Base-by-base conservation (phyloP, 2,329 filamentous ascomycete species). In the Fusarium cyanostomum region DNA sequence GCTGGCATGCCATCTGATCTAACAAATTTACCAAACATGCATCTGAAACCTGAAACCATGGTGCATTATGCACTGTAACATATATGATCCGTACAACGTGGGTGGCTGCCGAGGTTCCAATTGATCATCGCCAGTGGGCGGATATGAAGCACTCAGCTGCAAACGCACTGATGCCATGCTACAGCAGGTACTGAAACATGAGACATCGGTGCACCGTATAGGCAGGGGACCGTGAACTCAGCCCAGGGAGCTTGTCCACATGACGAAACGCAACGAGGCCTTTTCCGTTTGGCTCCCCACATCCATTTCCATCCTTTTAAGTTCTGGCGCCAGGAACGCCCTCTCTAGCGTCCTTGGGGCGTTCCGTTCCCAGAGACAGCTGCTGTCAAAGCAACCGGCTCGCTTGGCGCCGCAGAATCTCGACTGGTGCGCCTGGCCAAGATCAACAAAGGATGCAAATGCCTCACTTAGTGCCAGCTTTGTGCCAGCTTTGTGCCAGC, bases 141-240 rank as follows among this genome's bases (percentile, higher is more conserved):
- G 21, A 21, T 6, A 21, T 21, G 21, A 21, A 6, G 21, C 21
- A 21, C 21, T 4, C 21, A 6, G 21, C 21, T 21, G 21, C 21
- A 21, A 6, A 21, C 21, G 21, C 21, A 21, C 21, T 21, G 21
- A 21, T n/a, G n/a, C n/a, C n/a, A n/a, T n/a, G n/a, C n/a, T n/a
- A n/a, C 21, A 21, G 4, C 21, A 21, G 21, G 21, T 21, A 21
- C 21, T 21, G 21, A 4, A 21, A 6, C 6, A n/a, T 52, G 58
- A 63, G 45, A 65, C 62, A 65, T 59, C 21, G 38, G 62, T 53
- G 49, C 58, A 59, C 62, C 37, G 21, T 2, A 24, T 12, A 50
- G 26, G 62, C 12, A 65, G 62, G 62, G 58, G 57, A 56, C 12
- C 27, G 16, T 24, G 10, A 30, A 52, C 10, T 39, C 37, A 52